Evolutionary conservation across 306 rosid species (phyloP), one percentile per base, ranked within the genome.

Genomic region (Gastrolobium villosum): DNA sequence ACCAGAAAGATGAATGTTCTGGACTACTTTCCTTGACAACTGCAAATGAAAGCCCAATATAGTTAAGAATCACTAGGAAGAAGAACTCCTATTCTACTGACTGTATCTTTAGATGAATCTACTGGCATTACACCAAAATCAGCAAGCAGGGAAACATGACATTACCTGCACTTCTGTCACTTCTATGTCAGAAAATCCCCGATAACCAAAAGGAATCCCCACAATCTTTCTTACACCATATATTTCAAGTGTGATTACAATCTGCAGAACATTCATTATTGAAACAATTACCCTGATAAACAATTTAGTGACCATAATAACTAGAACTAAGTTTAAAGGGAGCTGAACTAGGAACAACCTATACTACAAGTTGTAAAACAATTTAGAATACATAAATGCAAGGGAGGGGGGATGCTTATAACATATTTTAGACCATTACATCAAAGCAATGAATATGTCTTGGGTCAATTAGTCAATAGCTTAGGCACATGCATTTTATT

Each of bases 1-100:
- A 41, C 99, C 99, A 85, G 98, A 93, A 79, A 96, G 99, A 88
- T 96, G 99, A 87, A 96, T 83, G 68, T 96, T 96, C 83, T 96
- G 99, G 72, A 93, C 99, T 78, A 96, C 97, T 82, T 84, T 96
- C 78, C 99, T 83, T 7, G 98, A 91, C 44, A 96, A 80, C 99
- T 96, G 88, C 57, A 44, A 84, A 88, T 82, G 52, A 73, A 78
- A 79, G 43, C 15, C 78, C 69, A 31, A 48, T 40, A 57, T 26
- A 48, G 45, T 81, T 62, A 86, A 75, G 41, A 63, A 53, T 52
- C 34, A 28, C 20, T 53, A 28, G 63, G 53, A 68, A 43, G 20
- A 74, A 60, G 11, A 72, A 74, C 70, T 37, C 36, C 7, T 41
- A 63, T 70, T 83, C 9, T n/a, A 65, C 15, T 61, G 28, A 34